Base-by-base conservation (phyloP, 1,284 basidiomycete species). In the Coniophora puteana region DNA sequence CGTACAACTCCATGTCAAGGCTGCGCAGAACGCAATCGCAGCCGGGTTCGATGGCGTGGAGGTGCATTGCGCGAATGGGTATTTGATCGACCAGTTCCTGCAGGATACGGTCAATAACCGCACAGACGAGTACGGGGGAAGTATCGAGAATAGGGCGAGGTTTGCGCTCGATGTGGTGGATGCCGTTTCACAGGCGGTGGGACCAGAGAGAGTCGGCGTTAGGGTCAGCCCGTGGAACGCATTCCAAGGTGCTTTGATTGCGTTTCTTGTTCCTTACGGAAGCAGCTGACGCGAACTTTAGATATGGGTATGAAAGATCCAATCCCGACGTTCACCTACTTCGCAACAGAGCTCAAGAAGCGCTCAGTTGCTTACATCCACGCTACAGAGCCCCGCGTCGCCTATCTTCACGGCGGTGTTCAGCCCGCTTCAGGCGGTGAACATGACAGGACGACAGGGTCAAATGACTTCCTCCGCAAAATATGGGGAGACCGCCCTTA, bases 21-120 rank as follows among this genome's bases (percentile, higher is more conserved):
- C 77, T 0, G 78, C 79, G 4, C 52, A 68, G 25, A 73, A 74
- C 43, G 77, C 79, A 3, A 70, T 76, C 35, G 65, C 69, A 51
- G 78, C 80, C 18, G 81, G 80, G 0, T 82, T 83, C 49, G 81
- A 86, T 50, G 80, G 80, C 24, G 72, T 83, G 22, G 80, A 85
- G n/a, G 54, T 59, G 10, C 59, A 61, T 30, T 50, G 41, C 4
- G 57, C 59, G 6, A 57, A 58, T 33, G 65, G 69, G 4, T 71
- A 71, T 52, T 61, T 72, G 13, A 38, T 73, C 40, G 65, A 75
- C 46, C 74, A 78, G 53, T 76, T 76, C 62, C 48, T 71, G 12
- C 66, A 72, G 53, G 50, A 58, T 26, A 58, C 46, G 16, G 58
- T 61, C 34, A 76, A 76, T 59, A 53, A 66, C 36, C 69, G 76